phyloP scores from a whole-genome alignment of 768 basidiomycete species.

The Cubamyces sp. region DNA sequence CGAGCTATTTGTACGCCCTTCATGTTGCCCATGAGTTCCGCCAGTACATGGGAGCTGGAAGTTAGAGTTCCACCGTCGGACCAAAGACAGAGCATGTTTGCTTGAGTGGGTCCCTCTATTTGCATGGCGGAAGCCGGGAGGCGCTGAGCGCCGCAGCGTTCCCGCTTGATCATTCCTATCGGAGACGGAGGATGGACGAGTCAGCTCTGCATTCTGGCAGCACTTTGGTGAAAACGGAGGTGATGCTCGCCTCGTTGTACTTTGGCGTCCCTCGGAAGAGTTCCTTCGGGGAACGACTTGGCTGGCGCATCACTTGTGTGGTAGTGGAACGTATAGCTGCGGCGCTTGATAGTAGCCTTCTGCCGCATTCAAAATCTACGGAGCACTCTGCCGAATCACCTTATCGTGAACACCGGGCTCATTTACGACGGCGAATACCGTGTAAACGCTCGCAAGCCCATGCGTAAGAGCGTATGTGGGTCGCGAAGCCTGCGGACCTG shows the following conservation, averaged over 20 bases:
- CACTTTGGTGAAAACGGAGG: neutral
- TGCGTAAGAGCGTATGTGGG: too few relatives aligned
- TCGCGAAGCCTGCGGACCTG: too few relatives aligned
- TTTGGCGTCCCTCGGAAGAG: neutral
- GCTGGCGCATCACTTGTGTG: neutral
- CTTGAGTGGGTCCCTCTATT: constrained; percentile 16
- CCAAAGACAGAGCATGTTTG: constrained; percentile 9
- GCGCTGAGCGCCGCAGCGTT: neutral
- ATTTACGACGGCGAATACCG: too few relatives aligned
- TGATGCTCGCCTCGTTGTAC: constrained; percentile 15
- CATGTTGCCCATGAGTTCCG: neutral
- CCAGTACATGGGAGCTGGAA: neutral
- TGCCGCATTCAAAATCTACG: too few relatives aligned
- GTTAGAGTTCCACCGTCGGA: neutral
- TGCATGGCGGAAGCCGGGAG: constrained; percentile 1
- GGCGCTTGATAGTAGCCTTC: too few relatives aligned
- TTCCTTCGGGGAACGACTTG: constrained; percentile 8
- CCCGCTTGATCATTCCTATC: constrained; percentile 9
- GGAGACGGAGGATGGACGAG: neutral
- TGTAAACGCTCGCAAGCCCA: too few relatives aligned
- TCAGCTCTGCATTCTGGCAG: neutral
- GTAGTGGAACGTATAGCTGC: neutral
- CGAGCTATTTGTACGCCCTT: neutral
- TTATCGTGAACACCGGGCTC: too few relatives aligned
- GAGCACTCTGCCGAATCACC: too few relatives aligned